Evolutionary conservation across 2,329 filamentous ascomycete species (phyloP).

Genomic region (Colletotrichum shisoi): DNA sequence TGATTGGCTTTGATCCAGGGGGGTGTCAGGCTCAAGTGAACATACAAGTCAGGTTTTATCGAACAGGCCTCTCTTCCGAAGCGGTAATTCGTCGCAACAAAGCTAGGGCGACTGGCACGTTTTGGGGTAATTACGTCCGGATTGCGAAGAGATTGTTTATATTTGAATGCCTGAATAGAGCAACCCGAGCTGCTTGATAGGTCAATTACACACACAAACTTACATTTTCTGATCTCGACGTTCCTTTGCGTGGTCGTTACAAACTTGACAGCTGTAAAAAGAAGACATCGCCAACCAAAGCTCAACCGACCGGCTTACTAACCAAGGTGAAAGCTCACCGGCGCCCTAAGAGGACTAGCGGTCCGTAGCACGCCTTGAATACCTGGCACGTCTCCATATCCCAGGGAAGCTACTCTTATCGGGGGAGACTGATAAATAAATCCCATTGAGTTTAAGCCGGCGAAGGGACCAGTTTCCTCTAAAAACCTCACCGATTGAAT

Average conservation of each 20-base stretch:
- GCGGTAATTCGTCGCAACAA: not conserved
- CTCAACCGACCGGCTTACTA: not conserved
- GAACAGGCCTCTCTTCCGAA: not conserved
- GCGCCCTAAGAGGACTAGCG: not conserved
- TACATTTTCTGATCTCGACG: too few species aligned
- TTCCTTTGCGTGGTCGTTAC: not conserved
- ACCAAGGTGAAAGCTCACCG: constrained; percentile 13
- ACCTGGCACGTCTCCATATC: constrained; percentile 1
- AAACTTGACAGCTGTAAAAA: not conserved
- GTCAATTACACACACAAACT: too few species aligned
- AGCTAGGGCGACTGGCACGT: too few species aligned
- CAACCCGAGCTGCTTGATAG: not conserved
- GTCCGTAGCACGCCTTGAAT: constrained; percentile 14
- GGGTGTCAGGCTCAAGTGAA: too few species aligned
- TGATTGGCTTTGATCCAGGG: not conserved
- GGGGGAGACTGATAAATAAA: constrained; percentile 3
- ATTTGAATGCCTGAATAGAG: not conserved
- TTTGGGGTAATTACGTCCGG: not conserved
- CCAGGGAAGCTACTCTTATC: constrained; percentile 7
- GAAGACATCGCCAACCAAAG: not conserved
- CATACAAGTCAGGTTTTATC: too few species aligned
- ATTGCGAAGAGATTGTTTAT: not conserved
- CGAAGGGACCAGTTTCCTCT: not conserved
- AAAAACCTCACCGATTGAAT: not conserved
- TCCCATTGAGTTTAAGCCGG: constrained; percentile 14